A percentile compares a stretch with the other conserved stretches of the same genome.
Conservation (phyloP, 495 filamentous ascomycete species). For the Hypomontagnella monticulosa region DNA sequence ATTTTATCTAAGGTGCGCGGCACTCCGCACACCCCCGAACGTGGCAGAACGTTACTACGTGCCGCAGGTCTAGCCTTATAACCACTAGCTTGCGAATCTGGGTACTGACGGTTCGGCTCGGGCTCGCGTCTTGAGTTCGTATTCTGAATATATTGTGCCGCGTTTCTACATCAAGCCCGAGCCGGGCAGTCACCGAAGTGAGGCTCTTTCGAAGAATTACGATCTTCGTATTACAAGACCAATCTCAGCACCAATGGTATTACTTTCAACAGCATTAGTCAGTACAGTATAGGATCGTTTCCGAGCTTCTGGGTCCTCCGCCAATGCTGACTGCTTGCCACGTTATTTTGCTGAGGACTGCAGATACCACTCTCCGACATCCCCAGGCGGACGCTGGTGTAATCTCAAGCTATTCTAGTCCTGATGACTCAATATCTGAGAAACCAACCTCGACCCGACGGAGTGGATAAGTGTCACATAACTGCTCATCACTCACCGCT, state of each 20-base stretch:
- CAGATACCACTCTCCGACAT: background rate
- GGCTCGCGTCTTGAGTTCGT: no score
- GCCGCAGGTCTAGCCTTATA: no score
- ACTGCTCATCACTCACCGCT: slow-evolving; percentile 36
- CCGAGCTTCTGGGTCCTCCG: background rate
- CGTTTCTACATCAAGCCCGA: no score
- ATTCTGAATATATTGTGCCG: no score
- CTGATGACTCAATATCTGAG: slow-evolving; percentile 28
- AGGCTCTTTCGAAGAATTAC: no score
- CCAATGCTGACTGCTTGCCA: slow-evolving; percentile 14
- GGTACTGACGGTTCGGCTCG: no score
- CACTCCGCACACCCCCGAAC: no score
- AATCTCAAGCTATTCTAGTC: slow-evolving; percentile 28
- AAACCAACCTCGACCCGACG: slow-evolving; percentile 11
- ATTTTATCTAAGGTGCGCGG: no score
- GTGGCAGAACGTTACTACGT: no score
- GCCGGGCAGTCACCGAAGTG: no score
- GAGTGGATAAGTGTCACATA: slow-evolving; percentile 21
- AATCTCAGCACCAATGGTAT: background rate
- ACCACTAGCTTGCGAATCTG: no score
- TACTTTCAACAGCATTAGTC: background rate
- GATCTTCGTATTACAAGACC: background rate
- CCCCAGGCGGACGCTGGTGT: slow-evolving; percentile 13
- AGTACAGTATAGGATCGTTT: background rate
- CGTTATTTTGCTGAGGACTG: background rate